Percentiles rank a stretch among this genome's conserved stretches.
Evolutionary conservation across 441 rosid genomes (phyloP).

Genomic region (Adansonia rubrostipa): DNA sequence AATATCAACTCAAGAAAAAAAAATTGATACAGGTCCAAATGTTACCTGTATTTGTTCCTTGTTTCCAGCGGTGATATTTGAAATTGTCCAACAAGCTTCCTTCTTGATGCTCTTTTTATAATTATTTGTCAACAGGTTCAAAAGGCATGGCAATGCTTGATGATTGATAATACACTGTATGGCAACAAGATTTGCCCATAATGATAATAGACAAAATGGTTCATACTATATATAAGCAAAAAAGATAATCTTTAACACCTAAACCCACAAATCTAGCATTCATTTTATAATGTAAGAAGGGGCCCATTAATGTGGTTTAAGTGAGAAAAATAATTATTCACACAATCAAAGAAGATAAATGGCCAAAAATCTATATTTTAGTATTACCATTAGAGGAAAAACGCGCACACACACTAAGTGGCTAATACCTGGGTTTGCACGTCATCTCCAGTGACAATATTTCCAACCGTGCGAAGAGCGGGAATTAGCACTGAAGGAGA

Average conservation of each 20-base stretch:
- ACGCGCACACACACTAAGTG: background rate
- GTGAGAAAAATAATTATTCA: background rate
- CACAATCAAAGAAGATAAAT: background rate
- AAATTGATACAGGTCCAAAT: background rate
- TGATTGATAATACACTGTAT: slow-evolving; percentile 67
- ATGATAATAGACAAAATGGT: background rate
- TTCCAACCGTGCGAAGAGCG: slow-evolving; percentile 85
- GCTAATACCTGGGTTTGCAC: slow-evolving; percentile 75
- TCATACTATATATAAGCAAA: background rate
- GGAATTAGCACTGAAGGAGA: slow-evolving; percentile 89
- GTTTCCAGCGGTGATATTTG: slow-evolving; percentile 92
- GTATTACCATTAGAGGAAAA: background rate
- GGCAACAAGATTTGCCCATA: slow-evolving; percentile 7
- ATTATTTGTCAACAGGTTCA: slow-evolving; percentile 65
- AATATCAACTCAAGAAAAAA: slow-evolving; percentile 21
- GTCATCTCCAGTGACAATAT: slow-evolving; percentile 90
- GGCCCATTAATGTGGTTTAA: background rate
- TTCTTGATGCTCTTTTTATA: slow-evolving; percentile 64
- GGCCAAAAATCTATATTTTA: background rate
- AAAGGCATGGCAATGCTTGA: slow-evolving; percentile 74
- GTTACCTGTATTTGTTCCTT: slow-evolving; percentile 86
- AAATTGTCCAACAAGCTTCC: slow-evolving; percentile 82
- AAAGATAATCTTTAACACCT: background rate
- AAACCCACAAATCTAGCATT: background rate
- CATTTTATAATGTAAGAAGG: background rate